Conservation (phyloP, 2,329 filamentous ascomycete genomes). For the Trichophyton verrucosum region DNA sequence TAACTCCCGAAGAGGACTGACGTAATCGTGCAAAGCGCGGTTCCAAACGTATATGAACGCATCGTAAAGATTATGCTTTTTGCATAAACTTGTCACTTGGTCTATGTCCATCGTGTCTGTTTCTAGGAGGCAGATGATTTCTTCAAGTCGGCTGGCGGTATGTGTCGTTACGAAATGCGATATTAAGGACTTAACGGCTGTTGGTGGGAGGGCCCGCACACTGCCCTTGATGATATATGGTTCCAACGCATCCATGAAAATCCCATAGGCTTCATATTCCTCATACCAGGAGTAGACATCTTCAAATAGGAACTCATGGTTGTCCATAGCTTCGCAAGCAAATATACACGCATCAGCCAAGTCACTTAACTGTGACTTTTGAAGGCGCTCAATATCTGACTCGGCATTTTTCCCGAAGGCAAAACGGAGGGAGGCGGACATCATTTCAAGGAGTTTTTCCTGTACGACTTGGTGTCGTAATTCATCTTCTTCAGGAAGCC, state of each 20-base stretch:
- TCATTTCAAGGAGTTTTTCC: conserved; percentile 85
- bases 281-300: conserved; percentile 86
- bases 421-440: conserved; percentile 80
- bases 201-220: conserved; percentile 64
- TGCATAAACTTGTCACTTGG: conserved; percentile 80
- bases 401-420: conserved; percentile 57
- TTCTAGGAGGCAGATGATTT: conserved; percentile 87
- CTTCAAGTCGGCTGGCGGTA: conserved; percentile 68
- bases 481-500: conserved; percentile 69
- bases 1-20: conserved; percentile 79
- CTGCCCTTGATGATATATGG: conserved; percentile 70
- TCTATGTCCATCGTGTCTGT: conserved; percentile 87
- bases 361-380: conserved; percentile 55
- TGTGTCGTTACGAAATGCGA: conserved; percentile 65
- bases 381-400: conserved; percentile 38
- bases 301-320: conserved; percentile 77
- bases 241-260: conserved; percentile 82
- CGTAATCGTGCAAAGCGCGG: conserved; percentile 73
- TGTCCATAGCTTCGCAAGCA: conserved; percentile 64
- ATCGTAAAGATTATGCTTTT: conserved; percentile 83
- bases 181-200: conserved; percentile 75
- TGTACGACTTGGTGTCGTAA: conserved; percentile 69
- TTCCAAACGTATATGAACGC: conserved; percentile 97
- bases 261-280: conserved; percentile 55
- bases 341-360: conserved; percentile 72